Evolutionary conservation across 495 filamentous ascomycete species (phyloP).

Genomic region (Niebla homalea): DNA sequence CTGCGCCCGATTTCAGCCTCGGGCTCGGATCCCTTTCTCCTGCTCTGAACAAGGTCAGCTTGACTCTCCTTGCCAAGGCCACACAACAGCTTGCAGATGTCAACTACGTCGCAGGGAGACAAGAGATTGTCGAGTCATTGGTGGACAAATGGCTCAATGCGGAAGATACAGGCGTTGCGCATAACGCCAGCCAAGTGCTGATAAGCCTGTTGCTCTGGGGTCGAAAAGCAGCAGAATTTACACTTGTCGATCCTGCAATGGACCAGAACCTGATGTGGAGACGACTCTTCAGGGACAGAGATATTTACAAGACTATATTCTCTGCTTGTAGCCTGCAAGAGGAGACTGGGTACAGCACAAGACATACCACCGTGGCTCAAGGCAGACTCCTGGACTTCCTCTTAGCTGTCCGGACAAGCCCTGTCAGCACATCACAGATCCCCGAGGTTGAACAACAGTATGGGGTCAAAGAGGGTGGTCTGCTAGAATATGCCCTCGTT

Average conservation of each 20-base stretch:
- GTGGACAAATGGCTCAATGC: slow-evolving; percentile 61
- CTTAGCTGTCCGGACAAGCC: slow-evolving; percentile 51
- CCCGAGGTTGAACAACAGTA: slow-evolving; percentile 46
- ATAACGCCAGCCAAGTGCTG: slow-evolving; percentile 52
- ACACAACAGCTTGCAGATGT: slow-evolving; percentile 44
- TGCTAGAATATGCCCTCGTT: slow-evolving; percentile 62
- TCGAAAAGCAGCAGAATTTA: slow-evolving; percentile 25
- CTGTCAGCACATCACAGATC: slow-evolving; percentile 44
- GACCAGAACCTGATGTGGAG: slow-evolving; percentile 65
- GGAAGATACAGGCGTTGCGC: slow-evolving; percentile 57
- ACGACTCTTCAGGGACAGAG: slow-evolving; percentile 51
- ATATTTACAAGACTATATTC: slow-evolving; percentile 53
- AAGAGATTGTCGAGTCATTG: slow-evolving; percentile 45
- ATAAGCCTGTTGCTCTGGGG: slow-evolving; percentile 53
- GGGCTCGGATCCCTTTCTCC: slow-evolving; percentile 46
- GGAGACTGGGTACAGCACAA: slow-evolving; percentile 35
- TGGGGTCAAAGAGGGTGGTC: slow-evolving; percentile 33
- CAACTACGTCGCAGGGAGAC: slow-evolving; percentile 53
- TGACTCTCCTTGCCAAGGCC: slow-evolving; percentile 63
- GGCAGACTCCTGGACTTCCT: slow-evolving; percentile 60
- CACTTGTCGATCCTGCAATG: slow-evolving; percentile 27
- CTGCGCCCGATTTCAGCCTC: slow-evolving; percentile 33
- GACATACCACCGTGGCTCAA: slow-evolving; percentile 64
- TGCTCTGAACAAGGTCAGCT: slow-evolving; percentile 55
- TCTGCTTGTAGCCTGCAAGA: slow-evolving; percentile 42